Base-by-base conservation (phyloP, 164 flowering plant species). In the Piper betle region DNA sequence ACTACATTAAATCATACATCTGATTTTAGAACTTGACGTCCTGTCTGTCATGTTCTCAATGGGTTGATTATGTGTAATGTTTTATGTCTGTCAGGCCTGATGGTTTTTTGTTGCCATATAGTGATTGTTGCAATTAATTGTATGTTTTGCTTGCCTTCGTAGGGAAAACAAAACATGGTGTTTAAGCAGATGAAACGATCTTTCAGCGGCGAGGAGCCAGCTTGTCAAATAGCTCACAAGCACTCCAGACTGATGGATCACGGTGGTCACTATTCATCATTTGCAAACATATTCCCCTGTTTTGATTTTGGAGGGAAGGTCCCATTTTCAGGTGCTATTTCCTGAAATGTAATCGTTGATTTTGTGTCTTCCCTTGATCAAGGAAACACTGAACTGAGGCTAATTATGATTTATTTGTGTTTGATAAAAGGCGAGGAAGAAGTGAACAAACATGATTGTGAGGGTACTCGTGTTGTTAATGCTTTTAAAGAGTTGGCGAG, bases 131-230 rank as follows among this genome's bases (percentile, higher is more conserved):
- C 13, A 6, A 25, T 37, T 39, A 16, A 4, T 13, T 62, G 57
- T 18, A 20, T 52, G 46, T 9, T 15, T 37, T 15, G 20, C 39
- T 68, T 46, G 42, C 15, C 63, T 13, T 66, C 69, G 64, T 74
- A 81, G 82, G 69, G 39, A 55, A 55, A n/a, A n/a, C n/a, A 37
- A 75, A 69, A 48, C 59, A 81, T 81, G 85, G 76, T 69, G 39
- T 70, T 67, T 57, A 57, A 46, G 60, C 61, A 67, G 6, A 62
- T 69, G 33, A 81, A 81, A 62, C 72, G 85, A 17, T 71, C 80
- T 55, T 75, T 65, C 53, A 58, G 41, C 65, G 75, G 66, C 50
- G 81, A 75, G 41, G 77, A 73, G 55, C 50, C 12, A 15, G 59
- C 69, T 16, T 65, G 48, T 38, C 74, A 62, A 16, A 61, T 75